A percentile compares a stretch with the other conserved stretches of the same genome.
Evolutionary conservation across 768 basidiomycete genomes (phyloP).

Genomic region (Kwoniella botswanensis): DNA sequence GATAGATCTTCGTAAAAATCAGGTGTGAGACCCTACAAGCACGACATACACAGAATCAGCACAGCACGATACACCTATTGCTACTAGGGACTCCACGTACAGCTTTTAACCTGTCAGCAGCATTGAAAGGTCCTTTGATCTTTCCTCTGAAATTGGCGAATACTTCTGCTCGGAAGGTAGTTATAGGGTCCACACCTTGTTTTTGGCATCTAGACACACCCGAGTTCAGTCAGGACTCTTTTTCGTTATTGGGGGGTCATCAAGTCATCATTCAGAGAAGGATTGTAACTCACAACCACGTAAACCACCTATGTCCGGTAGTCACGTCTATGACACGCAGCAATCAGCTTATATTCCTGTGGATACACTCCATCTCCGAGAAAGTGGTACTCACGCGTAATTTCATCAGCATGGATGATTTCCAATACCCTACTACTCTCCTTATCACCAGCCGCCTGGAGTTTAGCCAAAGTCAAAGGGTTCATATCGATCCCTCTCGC

Average conservation of each 20-base stretch:
- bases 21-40: constrained; percentile 63
- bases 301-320: constrained; percentile 81
- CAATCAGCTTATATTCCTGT: neutral
- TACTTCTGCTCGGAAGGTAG: constrained; percentile 74
- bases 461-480: constrained; percentile 75
- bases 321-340: constrained; percentile 67
- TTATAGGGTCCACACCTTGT: constrained; percentile 64
- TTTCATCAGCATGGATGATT: constrained; percentile 79
- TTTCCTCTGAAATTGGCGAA: constrained; percentile 72
- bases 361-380: neutral
- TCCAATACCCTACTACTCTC: constrained; percentile 73
- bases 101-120: constrained; percentile 71
- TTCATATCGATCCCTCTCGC: constrained; percentile 84
- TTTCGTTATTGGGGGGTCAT: neutral
- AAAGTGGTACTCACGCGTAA: constrained; percentile 56
- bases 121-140: constrained; percentile 75
- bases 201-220: constrained; percentile 23
- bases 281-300: constrained; percentile 67
- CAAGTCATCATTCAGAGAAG: neutral
- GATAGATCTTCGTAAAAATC: constrained; percentile 75
- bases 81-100: constrained; percentile 46
- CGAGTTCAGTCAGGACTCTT: neutral
- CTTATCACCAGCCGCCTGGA: constrained; percentile 67
- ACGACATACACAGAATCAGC: neutral
- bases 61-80: neutral